These are phyloP conservation scores for Papiliotrema flavescens DNA, from an alignment of 1,284 basidiomycete genomes.

Conservation along the genomic window DNA sequence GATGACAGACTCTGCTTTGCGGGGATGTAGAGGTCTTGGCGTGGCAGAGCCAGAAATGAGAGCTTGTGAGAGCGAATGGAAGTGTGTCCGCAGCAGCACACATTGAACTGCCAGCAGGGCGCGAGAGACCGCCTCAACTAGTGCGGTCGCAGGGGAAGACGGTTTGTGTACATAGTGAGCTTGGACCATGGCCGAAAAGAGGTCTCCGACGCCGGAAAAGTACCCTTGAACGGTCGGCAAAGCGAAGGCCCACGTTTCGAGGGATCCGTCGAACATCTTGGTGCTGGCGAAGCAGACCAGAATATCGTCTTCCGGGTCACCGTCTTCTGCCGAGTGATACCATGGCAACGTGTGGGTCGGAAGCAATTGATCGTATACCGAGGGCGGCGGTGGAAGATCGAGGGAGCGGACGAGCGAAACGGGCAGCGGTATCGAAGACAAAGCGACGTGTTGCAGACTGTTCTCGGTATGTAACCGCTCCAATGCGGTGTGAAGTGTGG, in stretches of 20 bases:
- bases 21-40: conserved; percentile 26
- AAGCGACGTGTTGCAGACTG: conserved; percentile 78
- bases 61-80: conserved; percentile 42
- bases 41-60: conserved; percentile 21
- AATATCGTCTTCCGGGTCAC: conserved; percentile 47
- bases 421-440: conserved; percentile 71
- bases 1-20: conserved; percentile 21
- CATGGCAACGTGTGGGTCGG: conserved; percentile 27
- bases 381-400: conserved; percentile 38
- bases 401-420: conserved; percentile 29
- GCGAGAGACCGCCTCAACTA: conserved; percentile 61
- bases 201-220: conserved; percentile 94
- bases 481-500: conserved; percentile 67
- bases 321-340: conserved; percentile 26
- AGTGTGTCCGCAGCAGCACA: conserved; percentile 70
- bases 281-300: conserved; percentile 71
- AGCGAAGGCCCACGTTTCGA: conserved; percentile 61
- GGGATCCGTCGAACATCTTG: conserved; percentile 43
- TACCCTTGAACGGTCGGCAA: conserved; percentile 84
- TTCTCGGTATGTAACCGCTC: conserved; percentile 68
- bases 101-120: conserved; percentile 81
- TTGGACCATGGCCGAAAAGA: conserved; percentile 89
- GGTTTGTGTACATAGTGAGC: conserved; percentile 61
- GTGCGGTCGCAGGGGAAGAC: conserved; percentile 32
- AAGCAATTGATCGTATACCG: conserved; percentile 34